phyloP scores from a whole-genome alignment of 768 basidiomycete species.

The Sistotremastrum niveocremeum region DNA sequence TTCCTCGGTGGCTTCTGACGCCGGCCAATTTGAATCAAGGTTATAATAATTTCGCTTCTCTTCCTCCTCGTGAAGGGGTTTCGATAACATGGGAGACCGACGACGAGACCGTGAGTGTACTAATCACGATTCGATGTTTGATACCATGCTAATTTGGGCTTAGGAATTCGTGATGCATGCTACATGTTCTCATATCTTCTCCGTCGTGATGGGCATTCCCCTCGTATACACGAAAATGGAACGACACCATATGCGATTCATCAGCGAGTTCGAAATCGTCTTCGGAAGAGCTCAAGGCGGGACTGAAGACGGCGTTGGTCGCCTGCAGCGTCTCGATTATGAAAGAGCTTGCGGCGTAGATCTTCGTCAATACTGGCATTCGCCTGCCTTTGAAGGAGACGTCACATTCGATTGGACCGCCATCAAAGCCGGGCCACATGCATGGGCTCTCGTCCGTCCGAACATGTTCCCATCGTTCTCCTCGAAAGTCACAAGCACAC shows the following conservation, averaged over 20 bases:
- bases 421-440: conserved; percentile 4
- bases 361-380: background rate
- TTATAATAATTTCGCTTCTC: background rate
- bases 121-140: background rate
- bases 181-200: conserved; percentile 11
- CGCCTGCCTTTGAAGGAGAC: background rate
- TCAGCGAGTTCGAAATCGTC: conserved; percentile 12
- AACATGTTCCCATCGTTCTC: conserved; percentile 2
- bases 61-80: background rate
- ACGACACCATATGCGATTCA: background rate
- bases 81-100: conserved; percentile 8
- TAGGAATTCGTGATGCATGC: conserved; percentile 11
- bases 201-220: conserved; percentile 6
- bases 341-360: conserved; percentile 3
- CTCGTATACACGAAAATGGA: background rate
- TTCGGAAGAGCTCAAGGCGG: conserved; percentile 12
- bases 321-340: conserved; percentile 11
- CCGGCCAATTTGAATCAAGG: background rate
- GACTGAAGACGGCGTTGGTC: conserved; percentile 3
- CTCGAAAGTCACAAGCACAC: conserved; percentile 3
- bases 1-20: conserved; percentile 1
- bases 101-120: conserved; percentile 3
- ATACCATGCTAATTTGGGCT: background rate
- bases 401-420: conserved; percentile 14
- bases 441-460: conserved; percentile 12